phyloP scores from a whole-genome alignment of 176 grass and related monocot genomes.

The Cymbopogon citratus region DNA sequence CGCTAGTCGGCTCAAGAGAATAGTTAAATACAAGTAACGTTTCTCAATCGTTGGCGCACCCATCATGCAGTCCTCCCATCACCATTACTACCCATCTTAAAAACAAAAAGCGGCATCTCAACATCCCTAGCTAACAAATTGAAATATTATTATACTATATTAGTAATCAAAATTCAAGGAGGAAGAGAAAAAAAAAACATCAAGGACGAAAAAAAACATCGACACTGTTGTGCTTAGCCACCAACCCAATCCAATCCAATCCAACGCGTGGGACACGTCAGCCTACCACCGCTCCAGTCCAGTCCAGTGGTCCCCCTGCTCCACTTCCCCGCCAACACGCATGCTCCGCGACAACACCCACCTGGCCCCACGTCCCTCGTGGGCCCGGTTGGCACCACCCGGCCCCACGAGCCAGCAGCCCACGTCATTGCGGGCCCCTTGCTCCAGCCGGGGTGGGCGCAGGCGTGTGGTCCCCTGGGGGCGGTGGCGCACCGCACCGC shows the following conservation, averaged over 20 bases:
- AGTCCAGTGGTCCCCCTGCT: background rate
- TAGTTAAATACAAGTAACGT: background rate
- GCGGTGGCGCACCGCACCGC: background rate
- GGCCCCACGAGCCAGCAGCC: background rate
- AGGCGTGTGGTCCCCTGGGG: background rate
- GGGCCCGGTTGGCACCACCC: background rate
- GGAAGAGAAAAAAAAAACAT: background rate
- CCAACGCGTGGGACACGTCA: slow-evolving; percentile 23
- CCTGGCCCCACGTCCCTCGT: background rate
- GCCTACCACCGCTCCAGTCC: background rate
- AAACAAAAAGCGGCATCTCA: background rate
- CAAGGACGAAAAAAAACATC: background rate
- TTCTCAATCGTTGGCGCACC: background rate
- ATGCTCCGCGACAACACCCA: background rate
- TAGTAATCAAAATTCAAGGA: background rate
- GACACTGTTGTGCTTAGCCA: background rate
- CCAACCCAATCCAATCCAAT: background rate
- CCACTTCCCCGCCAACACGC: background rate
- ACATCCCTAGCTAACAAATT: background rate
- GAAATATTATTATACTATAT: background rate
- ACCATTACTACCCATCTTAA: background rate
- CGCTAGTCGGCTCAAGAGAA: background rate
- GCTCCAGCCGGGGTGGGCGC: no score
- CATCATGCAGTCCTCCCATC: background rate
- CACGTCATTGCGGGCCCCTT: background rate